A percentile compares a stretch with the other conserved stretches of the same genome.
phyloP scores from a whole-genome alignment of 768 basidiomycete genomes.

The Phylloporus rhodoxanthus region DNA sequence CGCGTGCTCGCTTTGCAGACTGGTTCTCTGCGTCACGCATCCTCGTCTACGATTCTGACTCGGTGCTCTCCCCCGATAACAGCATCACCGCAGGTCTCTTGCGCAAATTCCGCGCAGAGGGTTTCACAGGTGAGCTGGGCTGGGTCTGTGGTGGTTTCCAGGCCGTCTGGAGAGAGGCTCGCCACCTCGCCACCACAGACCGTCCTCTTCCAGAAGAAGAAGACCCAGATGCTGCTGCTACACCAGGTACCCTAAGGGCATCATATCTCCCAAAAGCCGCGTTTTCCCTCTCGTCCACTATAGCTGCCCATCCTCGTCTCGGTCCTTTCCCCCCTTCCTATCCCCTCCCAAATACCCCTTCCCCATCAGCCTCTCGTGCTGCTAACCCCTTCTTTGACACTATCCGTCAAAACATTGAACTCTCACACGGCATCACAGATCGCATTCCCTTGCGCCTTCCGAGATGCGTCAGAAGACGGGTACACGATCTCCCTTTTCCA shows the following conservation, averaged over 20 bases:
- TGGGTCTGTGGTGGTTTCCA: constrained; percentile 86
- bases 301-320: constrained; percentile 17
- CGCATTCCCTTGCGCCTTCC: constrained; percentile 71
- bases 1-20: constrained; percentile 52
- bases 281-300: constrained; percentile 49
- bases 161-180: constrained; percentile 51
- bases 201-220: constrained; percentile 47
- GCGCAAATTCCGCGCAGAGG: constrained; percentile 64
- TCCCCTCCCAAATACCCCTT: constrained; percentile 15
- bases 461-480: constrained; percentile 44
- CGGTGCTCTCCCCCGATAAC: constrained; percentile 49
- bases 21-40: constrained; percentile 61
- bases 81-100: constrained; percentile 69
- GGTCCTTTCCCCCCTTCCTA: not conserved
- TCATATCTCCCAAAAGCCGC: constrained; percentile 59
- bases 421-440: constrained; percentile 67
- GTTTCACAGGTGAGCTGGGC: constrained; percentile 54
- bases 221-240: constrained; percentile 34
- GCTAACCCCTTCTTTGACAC: constrained; percentile 93
- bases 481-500: constrained; percentile 69
- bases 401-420: constrained; percentile 82
- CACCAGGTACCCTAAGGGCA: constrained; percentile 40
- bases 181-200: constrained; percentile 47
- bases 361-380: constrained; percentile 18
- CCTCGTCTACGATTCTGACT: constrained; percentile 84